These are phyloP conservation scores for Brassica incana DNA, from an alignment of 345 rosid genomes.

Conservation along the genomic window DNA sequence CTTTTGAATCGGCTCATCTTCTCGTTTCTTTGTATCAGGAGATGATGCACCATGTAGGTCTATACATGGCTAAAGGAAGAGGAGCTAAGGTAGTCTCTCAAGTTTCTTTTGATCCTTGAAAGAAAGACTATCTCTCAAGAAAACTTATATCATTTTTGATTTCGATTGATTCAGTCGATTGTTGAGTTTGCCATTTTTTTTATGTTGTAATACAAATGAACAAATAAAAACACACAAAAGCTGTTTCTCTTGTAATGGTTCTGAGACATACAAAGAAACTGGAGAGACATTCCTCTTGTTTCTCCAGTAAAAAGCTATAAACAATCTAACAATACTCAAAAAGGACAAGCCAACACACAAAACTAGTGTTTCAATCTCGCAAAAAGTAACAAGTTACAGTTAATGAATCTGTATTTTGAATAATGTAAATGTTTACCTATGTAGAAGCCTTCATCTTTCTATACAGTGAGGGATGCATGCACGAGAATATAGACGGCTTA, in stretches of 20 bases:
- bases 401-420: conserved; percentile 19
- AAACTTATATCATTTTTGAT: not conserved
- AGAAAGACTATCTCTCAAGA: not conserved
- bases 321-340: conserved; percentile 41
- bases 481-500: conserved; percentile 65
- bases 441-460: conserved; percentile 52
- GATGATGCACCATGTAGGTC: conserved; percentile 89
- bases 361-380: conserved; percentile 33
- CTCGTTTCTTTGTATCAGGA: conserved; percentile 49
- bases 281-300: conserved; percentile 33
- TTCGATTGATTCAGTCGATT: not conserved
- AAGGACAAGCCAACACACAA: conserved; percentile 30
- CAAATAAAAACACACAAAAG: conserved; percentile 9
- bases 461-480: conserved; percentile 72
- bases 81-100: conserved; percentile 86
- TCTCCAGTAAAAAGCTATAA: conserved; percentile 38
- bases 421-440: conserved; percentile 36
- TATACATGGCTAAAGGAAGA: conserved; percentile 80
- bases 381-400: conserved; percentile 21
- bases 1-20: not conserved
- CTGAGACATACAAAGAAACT: conserved; percentile 25
- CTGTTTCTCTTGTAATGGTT: conserved; percentile 31
- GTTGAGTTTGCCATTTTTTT: not conserved
- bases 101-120: conserved; percentile 44
- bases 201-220: conserved; percentile 2